Base-by-base conservation (phyloP, 352 stramenopile genomes). In the Phytophthora fragariaefolia region DNA sequence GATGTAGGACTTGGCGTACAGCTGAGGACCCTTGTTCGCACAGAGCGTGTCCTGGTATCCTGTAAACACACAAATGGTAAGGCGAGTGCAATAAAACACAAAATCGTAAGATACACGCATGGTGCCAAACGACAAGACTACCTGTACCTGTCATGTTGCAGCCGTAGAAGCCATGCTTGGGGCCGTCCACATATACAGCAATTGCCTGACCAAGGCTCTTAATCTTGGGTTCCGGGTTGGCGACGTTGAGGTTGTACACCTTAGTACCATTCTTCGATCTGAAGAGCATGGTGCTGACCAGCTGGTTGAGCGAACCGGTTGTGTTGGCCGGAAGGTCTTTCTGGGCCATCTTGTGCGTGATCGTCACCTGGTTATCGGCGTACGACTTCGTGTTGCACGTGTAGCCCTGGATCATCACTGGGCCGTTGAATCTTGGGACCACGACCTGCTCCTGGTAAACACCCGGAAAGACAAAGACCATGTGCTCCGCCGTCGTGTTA, bases 241-340 rank as follows among this genome's bases (percentile, higher is more conserved):
- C 61, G 8, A 63, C 34, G 26, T 69, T 69, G 43, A 69, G 30
- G 23, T 64, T 70, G 55, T 70, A 70, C 15, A 70, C 38, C 38
- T 59, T 64, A 7, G 63, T 47, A 22, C 52, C 52, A 3, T n/a
- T 64, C 17, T 46, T 53, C 8, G 62, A 55, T 9, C 59, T 70
- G 46, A 70, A 40, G 10, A 34, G 20, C 38, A 70, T 30, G 1
- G 62, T 70, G 20, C 62, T 69, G 12, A 58, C 48, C 8, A 64
- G 30, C 8, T 40, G 15, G 38, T 70, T 70, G 27, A 34, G 55
- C 7, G 17, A 15, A 5, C 17, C 36, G 0, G 27, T 48, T 5
- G 22, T 18, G 20, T 71, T 40, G 22, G 54, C 13, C 27, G 54
- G 42, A 6, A 65, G 26, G 22, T 65, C 62, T 4, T n/a, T 49